A percentile compares a stretch with the other conserved stretches of the same genome.
Evolutionary conservation across 2,329 filamentous ascomycete species (phyloP).

Genomic region (Sarocladium brachiariae): DNA sequence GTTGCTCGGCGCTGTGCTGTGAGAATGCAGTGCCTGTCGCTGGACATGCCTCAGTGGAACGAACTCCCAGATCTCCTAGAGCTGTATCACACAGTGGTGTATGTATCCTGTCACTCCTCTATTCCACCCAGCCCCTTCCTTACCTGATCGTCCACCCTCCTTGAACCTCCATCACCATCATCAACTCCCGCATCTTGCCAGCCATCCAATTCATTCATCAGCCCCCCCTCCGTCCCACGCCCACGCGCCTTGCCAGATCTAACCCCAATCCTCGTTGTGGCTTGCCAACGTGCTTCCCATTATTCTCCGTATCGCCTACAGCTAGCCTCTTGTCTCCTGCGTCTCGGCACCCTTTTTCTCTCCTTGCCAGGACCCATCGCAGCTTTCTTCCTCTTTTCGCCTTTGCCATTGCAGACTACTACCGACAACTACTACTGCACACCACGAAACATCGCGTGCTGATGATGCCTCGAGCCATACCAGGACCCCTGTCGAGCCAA

Average conservation of each 20-base stretch:
- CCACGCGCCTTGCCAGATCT: constrained; percentile 6
- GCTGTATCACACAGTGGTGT: no score
- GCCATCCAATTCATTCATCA: no score
- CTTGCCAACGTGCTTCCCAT: constrained; percentile 1
- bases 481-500: constrained; percentile 4
- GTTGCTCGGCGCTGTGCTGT: no score
- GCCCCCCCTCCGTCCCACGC: no score
- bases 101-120: neutral
- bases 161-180: neutral
- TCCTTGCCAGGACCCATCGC: neutral
- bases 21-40: no score
- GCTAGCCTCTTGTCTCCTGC: neutral
- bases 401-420: neutral
- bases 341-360: neutral
- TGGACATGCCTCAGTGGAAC: no score
- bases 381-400: neutral
- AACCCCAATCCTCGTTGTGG: constrained; percentile 7
- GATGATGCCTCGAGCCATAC: constrained; percentile 7
- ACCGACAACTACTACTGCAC: neutral
- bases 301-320: constrained; percentile 8
- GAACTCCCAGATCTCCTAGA: no score
- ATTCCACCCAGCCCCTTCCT: constrained; percentile 4
- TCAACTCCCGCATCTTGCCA: constrained; percentile 2
- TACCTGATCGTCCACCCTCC: constrained; percentile 1
- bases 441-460: constrained; percentile 2